Evolutionary conservation across 2,329 filamentous ascomycete genomes (phyloP).

Genomic region (Madurella fahalii): DNA sequence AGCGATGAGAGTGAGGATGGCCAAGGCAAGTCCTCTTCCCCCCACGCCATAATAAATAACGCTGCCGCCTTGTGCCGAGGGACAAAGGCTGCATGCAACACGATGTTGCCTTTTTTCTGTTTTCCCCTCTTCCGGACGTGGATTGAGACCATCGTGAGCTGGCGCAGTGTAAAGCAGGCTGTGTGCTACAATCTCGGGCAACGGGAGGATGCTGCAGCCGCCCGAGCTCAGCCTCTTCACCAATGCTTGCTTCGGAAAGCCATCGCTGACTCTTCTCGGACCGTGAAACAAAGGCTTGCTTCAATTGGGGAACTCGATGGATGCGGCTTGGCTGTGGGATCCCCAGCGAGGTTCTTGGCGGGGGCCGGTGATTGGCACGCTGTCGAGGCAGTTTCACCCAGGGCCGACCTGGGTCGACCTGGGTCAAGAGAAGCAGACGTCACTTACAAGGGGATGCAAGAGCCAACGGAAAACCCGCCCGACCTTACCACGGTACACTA

Average conservation of each 20-base stretch:
- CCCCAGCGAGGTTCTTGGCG: slow-evolving; percentile 12
- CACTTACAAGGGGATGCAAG: slow-evolving; percentile 18
- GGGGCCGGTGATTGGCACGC: slow-evolving; percentile 10
- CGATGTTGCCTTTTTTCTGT: slow-evolving; percentile 17
- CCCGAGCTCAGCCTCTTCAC: background rate
- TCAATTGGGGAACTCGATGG: slow-evolving; percentile 1
- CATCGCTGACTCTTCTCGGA: slow-evolving; percentile 1
- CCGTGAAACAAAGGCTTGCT: background rate
- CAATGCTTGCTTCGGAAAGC: background rate
- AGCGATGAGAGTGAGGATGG: background rate
- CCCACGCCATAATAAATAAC: slow-evolving; percentile 13
- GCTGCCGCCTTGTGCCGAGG: background rate
- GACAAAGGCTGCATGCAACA: slow-evolving; percentile 7
- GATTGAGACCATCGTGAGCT: slow-evolving; percentile 16
- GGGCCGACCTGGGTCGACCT: no score
- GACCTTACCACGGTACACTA: background rate
- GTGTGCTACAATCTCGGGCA: background rate
- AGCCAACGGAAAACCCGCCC: slow-evolving; percentile 16
- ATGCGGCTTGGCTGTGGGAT: slow-evolving; percentile 11
- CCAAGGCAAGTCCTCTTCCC: background rate
- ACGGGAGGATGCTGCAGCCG: slow-evolving; percentile 5
- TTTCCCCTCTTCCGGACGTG: slow-evolving; percentile 15
- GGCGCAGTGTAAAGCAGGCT: background rate
- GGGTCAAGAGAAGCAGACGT: slow-evolving; percentile 13
- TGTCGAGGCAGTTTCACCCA: slow-evolving; percentile 2